A percentile compares a stretch with the other conserved stretches of the same genome.
Evolutionary conservation across 2,329 filamentous ascomycete genomes (phyloP).

Genomic region (Exophiala bonariae): DNA sequence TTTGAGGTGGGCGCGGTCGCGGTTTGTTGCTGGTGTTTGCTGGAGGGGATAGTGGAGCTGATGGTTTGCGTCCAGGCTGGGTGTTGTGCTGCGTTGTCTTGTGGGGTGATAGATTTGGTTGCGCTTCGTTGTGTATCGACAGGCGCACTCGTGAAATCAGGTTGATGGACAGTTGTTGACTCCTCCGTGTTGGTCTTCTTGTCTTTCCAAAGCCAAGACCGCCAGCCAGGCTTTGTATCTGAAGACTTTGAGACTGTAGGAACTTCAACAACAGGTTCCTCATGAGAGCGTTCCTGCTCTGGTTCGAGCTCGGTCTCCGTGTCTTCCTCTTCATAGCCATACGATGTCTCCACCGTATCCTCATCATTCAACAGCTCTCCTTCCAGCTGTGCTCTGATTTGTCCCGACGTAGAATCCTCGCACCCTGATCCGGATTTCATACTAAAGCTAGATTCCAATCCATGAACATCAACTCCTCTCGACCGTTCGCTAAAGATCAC

Average conservation of each 20-base stretch:
- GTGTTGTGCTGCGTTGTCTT: background rate
- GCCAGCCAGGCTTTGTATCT: constrained; percentile 9
- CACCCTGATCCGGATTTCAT: constrained; percentile 18
- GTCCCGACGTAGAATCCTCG: constrained; percentile 13
- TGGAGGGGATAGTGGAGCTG: constrained; percentile 3
- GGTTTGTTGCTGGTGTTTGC: too few relatives aligned
- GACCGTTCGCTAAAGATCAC: constrained; percentile 26
- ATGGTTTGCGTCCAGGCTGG: constrained; percentile 14
- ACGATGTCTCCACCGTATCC: too few relatives aligned
- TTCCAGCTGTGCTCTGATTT: constrained; percentile 10
- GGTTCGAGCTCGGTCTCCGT: background rate
- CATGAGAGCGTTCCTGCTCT: background rate
- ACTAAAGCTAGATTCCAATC: constrained; percentile 28
- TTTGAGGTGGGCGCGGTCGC: too few relatives aligned
- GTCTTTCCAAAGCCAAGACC: constrained; percentile 15
- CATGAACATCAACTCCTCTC: constrained; percentile 24
- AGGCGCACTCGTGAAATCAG: background rate
- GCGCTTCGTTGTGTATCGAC: background rate
- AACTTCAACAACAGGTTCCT: background rate
- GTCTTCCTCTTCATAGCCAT: constrained; percentile 1
- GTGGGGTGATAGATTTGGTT: background rate
- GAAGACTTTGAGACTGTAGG: background rate
- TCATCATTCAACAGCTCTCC: too few relatives aligned
- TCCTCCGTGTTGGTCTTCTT: background rate
- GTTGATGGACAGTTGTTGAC: background rate